These are phyloP conservation scores for Globisporangium sylvaticum DNA, from an alignment of 352 stramenopile genomes.

Conservation along the genomic window DNA sequence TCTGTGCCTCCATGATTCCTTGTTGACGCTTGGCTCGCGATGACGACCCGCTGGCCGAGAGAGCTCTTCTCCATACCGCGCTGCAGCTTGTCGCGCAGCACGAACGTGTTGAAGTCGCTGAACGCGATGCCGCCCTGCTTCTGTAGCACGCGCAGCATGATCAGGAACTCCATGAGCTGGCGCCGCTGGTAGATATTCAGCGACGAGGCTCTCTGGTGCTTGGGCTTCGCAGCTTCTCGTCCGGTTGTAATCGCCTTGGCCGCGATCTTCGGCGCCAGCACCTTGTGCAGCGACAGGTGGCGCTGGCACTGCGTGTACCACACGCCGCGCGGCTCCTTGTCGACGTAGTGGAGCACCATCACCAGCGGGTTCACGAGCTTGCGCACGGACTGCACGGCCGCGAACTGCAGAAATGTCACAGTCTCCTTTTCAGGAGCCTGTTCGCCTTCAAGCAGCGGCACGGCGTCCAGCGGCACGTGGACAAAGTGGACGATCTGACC, in stretches of 20 bases:
- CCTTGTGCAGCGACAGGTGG: constrained; percentile 35
- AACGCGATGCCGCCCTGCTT: constrained; percentile 39
- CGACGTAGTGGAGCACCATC: constrained; percentile 43
- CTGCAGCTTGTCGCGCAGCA: constrained; percentile 20
- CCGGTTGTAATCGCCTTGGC: background rate
- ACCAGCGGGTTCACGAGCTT: constrained; percentile 20
- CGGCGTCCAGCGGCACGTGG: constrained; percentile 24
- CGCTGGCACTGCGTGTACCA: constrained; percentile 50
- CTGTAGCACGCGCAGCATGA: constrained; percentile 33
- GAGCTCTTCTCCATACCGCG: background rate
- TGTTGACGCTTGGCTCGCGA: constrained; percentile 19
- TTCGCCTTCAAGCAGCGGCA: constrained; percentile 13
- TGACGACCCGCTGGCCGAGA: constrained; percentile 2
- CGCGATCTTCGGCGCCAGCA: constrained; percentile 25
- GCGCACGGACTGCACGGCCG: constrained; percentile 29
- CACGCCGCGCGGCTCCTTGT: constrained; percentile 24
- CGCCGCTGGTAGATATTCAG: constrained; percentile 21
- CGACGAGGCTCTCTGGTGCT: background rate
- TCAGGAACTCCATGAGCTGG: constrained; percentile 28
- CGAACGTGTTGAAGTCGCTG: constrained; percentile 38
- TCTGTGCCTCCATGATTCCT: background rate
- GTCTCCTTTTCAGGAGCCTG: constrained; percentile 12
- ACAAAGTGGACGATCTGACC: constrained; percentile 29
- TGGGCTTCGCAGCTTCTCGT: background rate
- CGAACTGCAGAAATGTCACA: constrained; percentile 40